Base-by-base conservation (phyloP, 2,329 filamentous ascomycete genomes). In the Beauveria australis region DNA sequence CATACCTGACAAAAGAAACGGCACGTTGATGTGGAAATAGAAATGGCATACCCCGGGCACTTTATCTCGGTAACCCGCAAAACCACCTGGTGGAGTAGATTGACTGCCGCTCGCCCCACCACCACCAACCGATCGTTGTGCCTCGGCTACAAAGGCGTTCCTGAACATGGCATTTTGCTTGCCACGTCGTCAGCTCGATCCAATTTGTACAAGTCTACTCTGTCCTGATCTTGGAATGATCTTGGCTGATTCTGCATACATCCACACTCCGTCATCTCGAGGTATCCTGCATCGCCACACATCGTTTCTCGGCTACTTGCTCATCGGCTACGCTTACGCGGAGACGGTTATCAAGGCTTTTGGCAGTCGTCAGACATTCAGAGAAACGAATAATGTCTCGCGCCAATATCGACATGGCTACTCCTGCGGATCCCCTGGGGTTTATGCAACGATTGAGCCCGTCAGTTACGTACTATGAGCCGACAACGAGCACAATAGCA, bases 381-480 rank as follows among this genome's bases (percentile, higher is more conserved):
- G 33, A 14, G 40, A 24, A 30, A 55, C 19, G 14, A 18, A 49
- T 24, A 44, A 61, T 61, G 53, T 48, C 53, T 26, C 30, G 19
- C 12, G 14, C 30, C 19, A 16, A 24, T 30, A 28, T 41, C 5
- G n/a, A 54, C 3, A 37, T 24, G 26, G 14, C 47, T n/a, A 26
- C 8, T n/a, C 53, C 33, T 14, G n/a, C 30, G 24, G 28, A 52
- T 12, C 46, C 59, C 5, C 59, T 61, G 6, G 52, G 52, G 7
- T 61, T 54, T 18, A 61, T 61, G 59, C 24, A 54, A 26, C 52
- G 59, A n/a, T 69, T 79, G 53, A 74, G 72, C n/a, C 67, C 72
- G 18, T 64, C 67, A 22, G 72, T 75, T 16, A 71, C 74, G 54
- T 68, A 76, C 64, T 73, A 73, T 63, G 68, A 70, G 2, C 74